Evolutionary conservation across 306 rosid species (phyloP).

Genomic region (Abrus pulchellus): DNA sequence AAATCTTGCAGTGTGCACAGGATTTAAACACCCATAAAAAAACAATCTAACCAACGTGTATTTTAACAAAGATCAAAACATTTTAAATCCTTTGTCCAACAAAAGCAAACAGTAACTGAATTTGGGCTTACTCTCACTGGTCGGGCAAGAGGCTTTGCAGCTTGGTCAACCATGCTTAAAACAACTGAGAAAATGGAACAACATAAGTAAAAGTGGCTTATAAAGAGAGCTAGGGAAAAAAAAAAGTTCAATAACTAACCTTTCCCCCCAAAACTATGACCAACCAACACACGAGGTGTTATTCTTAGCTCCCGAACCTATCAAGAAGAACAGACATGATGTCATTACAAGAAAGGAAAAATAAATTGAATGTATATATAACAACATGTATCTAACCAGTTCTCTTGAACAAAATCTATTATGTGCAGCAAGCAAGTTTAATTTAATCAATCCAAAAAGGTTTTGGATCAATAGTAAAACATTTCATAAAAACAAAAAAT

Average conservation of each 20-base stretch:
- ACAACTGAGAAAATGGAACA: conserved; percentile 67
- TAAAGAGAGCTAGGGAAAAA: conserved; percentile 27
- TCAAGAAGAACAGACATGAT: conserved; percentile 47
- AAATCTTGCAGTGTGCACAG: conserved; percentile 21
- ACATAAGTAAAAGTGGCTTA: conserved; percentile 40
- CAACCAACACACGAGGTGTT: conserved; percentile 89
- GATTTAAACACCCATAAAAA: conserved; percentile 2
- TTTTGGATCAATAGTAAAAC: conserved; percentile 30
- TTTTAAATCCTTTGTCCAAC: background rate
- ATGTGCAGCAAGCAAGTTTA: conserved; percentile 26
- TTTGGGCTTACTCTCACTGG: conserved; percentile 82
- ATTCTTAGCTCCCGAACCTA: conserved; percentile 83
- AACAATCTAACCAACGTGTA: background rate
- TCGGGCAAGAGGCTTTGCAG: conserved; percentile 96
- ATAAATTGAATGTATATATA: conserved; percentile 15
- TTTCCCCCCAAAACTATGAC: conserved; percentile 99
- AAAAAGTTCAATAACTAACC: conserved; percentile 57
- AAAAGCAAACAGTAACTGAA: conserved; percentile 37
- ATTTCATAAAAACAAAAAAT: conserved; percentile 14
- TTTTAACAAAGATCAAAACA: conserved; percentile 29
- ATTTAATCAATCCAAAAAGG: conserved; percentile 11
- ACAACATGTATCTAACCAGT: background rate
- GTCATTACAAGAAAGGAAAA: conserved; percentile 15
- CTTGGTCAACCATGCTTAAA: conserved; percentile 97
- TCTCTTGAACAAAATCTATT: conserved; percentile 26